Conservation (phyloP, 2,329 filamentous ascomycete species). For the Drechslera avenae region DNA sequence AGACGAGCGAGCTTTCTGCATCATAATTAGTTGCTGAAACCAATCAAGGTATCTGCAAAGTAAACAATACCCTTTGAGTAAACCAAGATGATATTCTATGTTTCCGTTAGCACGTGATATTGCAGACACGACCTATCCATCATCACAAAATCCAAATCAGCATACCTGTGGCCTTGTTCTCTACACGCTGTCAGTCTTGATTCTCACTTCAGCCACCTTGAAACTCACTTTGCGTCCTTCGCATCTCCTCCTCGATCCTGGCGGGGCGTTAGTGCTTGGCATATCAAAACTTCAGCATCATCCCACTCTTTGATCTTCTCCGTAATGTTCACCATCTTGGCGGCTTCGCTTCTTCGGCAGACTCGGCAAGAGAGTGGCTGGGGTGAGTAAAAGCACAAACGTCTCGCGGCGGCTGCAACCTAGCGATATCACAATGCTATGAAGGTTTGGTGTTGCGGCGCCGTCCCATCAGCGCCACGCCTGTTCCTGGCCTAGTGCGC, state of each 20-base stretch:
- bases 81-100: constrained; percentile 94
- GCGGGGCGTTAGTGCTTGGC: constrained; percentile 41
- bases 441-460: constrained; percentile 45
- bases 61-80: constrained; percentile 85
- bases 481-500: constrained; percentile 21
- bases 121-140: background rate
- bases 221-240: constrained; percentile 87
- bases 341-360: constrained; percentile 13
- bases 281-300: constrained; percentile 31
- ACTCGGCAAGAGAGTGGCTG: constrained; percentile 9
- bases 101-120: constrained; percentile 45
- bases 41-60: background rate
- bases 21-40: background rate
- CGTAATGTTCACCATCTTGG: constrained; percentile 95
- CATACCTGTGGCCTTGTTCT: constrained; percentile 98
- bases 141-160: background rate
- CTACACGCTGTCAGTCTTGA: constrained; percentile 58
- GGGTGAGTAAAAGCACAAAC: constrained; percentile 3
- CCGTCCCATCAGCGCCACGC: constrained; percentile 9
- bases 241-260: constrained; percentile 99
- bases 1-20: constrained; percentile 90
- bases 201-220: background rate
- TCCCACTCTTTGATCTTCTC: constrained; percentile 99
- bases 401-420: constrained; percentile 14
- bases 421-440: constrained; percentile 32